phyloP scores from a whole-genome alignment of 768 basidiomycete species.

The Collybia nuda region DNA sequence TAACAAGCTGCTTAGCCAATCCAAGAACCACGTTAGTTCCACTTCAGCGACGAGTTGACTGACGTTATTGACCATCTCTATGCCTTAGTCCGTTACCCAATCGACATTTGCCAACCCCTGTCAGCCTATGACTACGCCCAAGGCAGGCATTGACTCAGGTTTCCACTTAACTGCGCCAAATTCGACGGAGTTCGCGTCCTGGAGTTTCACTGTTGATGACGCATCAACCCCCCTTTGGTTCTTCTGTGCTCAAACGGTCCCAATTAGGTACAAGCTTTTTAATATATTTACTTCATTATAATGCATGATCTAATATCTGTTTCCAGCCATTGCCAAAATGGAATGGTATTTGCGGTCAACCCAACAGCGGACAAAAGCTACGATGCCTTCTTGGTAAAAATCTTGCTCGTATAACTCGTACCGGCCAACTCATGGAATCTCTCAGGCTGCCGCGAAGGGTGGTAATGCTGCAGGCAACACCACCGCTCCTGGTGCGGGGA shows the following conservation, averaged over 20 bases:
- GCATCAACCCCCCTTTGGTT: constrained; percentile 57
- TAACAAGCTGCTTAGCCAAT: constrained; percentile 22
- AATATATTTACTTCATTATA: background rate
- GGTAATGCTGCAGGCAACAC: background rate
- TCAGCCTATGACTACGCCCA: constrained; percentile 28
- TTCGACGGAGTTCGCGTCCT: constrained; percentile 35
- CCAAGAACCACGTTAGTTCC: constrained; percentile 39
- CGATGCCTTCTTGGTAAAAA: constrained; percentile 42
- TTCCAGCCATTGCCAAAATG: constrained; percentile 44
- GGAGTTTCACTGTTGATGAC: constrained; percentile 46
- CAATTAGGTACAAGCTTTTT: constrained; percentile 19
- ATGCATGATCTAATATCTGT: background rate
- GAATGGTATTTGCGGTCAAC: constrained; percentile 67
- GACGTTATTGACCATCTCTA: background rate
- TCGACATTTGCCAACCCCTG: constrained; percentile 61
- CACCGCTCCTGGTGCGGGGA: background rate
- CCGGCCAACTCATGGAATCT: background rate
- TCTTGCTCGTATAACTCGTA: background rate
- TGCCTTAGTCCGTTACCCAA: constrained; percentile 52
- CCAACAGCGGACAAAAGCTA: constrained; percentile 46
- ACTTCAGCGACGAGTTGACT: background rate
- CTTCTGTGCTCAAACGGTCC: constrained; percentile 51
- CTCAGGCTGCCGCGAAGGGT: constrained; percentile 16
- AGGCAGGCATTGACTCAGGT: constrained; percentile 48
- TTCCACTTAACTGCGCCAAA: constrained; percentile 39